A percentile compares a stretch with the other conserved stretches of the same genome.
Conservation (phyloP, 768 basidiomycete species). For the Tricholoma saponaceum region DNA sequence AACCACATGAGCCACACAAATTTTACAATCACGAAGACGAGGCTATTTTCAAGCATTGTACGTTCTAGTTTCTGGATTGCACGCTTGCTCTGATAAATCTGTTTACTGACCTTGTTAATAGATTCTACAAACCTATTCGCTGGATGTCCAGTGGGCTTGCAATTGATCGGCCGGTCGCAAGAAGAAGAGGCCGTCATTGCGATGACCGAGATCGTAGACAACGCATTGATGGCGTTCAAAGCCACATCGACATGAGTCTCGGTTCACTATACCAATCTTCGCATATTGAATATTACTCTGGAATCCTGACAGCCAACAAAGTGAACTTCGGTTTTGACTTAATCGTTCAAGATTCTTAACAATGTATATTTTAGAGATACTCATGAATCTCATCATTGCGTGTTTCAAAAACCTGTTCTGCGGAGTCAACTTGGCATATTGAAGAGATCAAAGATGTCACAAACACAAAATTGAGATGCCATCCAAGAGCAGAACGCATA, state of each 20-base stretch:
- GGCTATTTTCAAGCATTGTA: slow-evolving; percentile 50
- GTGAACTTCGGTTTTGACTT: too few relatives aligned
- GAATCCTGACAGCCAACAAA: not conserved
- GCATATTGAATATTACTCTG: not conserved
- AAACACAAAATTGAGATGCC: too few relatives aligned
- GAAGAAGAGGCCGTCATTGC: slow-evolving; percentile 72
- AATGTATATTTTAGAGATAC: too few relatives aligned
- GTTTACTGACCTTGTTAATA: slow-evolving; percentile 14
- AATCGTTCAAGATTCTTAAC: not conserved
- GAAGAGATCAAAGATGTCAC: too few relatives aligned
- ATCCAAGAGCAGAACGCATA: too few relatives aligned
- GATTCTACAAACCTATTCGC: slow-evolving; percentile 53
- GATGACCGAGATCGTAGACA: slow-evolving; percentile 63
- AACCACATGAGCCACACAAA: slow-evolving; percentile 37
- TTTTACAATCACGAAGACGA: slow-evolving; percentile 56
- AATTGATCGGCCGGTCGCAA: slow-evolving; percentile 60
- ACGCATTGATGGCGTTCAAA: slow-evolving; percentile 36
- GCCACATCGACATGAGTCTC: not conserved
- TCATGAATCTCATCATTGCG: too few relatives aligned
- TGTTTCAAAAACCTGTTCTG: too few relatives aligned
- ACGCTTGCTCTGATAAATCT: not conserved
- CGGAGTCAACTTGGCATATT: too few relatives aligned
- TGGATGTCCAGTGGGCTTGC: slow-evolving; percentile 58
- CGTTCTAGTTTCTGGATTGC: slow-evolving; percentile 15
- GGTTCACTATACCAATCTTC: not conserved